These are phyloP conservation scores for Pseudotsuga menziesii DNA, from an alignment of 75 land plant species.

Conservation along the genomic window DNA sequence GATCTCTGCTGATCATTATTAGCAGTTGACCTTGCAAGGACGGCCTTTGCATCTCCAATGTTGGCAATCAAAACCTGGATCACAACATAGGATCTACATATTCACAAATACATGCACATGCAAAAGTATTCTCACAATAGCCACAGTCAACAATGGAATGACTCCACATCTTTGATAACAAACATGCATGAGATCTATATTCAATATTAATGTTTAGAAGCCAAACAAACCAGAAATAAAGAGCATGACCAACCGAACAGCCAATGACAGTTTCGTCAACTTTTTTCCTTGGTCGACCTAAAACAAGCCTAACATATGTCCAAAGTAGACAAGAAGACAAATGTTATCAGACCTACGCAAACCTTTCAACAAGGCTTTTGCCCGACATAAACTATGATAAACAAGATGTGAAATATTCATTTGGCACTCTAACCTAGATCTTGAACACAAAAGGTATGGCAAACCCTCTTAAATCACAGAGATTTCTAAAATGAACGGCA, in stretches of 20 bases:
- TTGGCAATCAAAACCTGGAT: constrained; percentile 73
- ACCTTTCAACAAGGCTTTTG: background rate
- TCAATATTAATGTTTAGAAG: background rate
- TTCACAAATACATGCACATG: background rate
- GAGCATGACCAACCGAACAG: background rate
- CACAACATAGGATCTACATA: background rate
- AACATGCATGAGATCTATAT: background rate
- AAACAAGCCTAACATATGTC: background rate
- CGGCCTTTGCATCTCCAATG: constrained; percentile 85
- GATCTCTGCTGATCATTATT: constrained; percentile 13
- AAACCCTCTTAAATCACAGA: background rate
- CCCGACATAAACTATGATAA: background rate
- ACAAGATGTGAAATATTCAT: background rate
- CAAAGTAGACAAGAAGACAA: background rate
- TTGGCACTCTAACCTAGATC: too few relatives aligned
- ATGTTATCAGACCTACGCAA: background rate
- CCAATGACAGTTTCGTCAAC: background rate
- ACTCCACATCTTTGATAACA: background rate
- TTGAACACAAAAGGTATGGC: background rate
- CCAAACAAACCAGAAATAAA: background rate
- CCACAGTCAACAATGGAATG: background rate
- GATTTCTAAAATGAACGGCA: background rate
- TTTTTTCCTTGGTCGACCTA: background rate
- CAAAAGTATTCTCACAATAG: background rate
- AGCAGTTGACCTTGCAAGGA: constrained; percentile 44